These are phyloP conservation scores for Coemansia nantahalensis DNA, from an alignment of 192 early-diverging fungal species.

Conservation along the genomic window DNA sequence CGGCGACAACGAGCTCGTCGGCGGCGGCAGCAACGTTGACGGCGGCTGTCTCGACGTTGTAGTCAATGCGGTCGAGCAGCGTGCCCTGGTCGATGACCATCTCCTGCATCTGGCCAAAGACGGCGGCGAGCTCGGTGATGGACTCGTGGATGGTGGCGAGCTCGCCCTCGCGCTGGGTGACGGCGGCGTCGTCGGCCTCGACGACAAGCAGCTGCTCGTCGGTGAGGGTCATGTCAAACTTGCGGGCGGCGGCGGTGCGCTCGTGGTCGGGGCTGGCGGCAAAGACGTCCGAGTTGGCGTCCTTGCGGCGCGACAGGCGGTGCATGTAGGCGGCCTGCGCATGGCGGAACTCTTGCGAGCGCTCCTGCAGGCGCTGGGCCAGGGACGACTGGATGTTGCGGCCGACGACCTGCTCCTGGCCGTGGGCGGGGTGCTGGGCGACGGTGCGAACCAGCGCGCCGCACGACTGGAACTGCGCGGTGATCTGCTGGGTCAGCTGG, in stretches of 20 bases:
- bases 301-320: conserved; percentile 54
- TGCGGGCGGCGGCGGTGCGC: conserved; percentile 35
- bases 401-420: conserved; percentile 66
- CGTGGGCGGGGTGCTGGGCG: conserved; percentile 49
- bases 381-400: conserved; percentile 88
- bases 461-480: conserved; percentile 81
- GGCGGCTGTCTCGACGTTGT: conserved; percentile 86
- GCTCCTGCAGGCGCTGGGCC: conserved; percentile 86
- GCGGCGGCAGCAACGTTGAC: conserved; percentile 81
- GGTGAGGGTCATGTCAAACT: conserved; percentile 65
- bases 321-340: conserved; percentile 85
- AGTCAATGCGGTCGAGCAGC: conserved; percentile 95
- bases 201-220: conserved; percentile 77
- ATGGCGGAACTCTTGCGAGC: conserved; percentile 78
- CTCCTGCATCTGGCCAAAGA: conserved; percentile 91
- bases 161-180: conserved; percentile 86
- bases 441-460: conserved; percentile 80
- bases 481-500: conserved; percentile 77
- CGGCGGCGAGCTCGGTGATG: conserved; percentile 82
- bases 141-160: conserved; percentile 91
- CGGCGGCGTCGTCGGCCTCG: conserved; percentile 71
- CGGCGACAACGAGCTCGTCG: conserved; percentile 76
- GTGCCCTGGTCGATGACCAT: conserved; percentile 99
- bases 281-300: conserved; percentile 46
- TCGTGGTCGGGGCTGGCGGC: conserved; percentile 36